Base-by-base conservation (phyloP, 495 filamentous ascomycete species). In the Talaromyces trachyspermus region DNA sequence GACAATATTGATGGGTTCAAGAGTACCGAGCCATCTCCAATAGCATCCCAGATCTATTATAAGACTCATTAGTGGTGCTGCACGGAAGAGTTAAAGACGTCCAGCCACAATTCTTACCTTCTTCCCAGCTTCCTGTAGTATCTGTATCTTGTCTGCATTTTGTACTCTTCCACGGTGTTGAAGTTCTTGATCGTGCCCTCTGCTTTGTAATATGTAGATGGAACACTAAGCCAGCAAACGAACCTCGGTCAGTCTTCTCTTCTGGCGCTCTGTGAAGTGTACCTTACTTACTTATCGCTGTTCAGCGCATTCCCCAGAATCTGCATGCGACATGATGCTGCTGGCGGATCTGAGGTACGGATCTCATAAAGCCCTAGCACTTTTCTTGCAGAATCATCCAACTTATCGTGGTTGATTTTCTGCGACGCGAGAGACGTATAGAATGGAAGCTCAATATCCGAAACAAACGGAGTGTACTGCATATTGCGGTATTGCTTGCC, bases 331-430 rank as follows among this genome's bases (percentile, higher is more conserved):
- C 81, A 84, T 46, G 84, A 88, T 23, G 81, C 71, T 50, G 85
- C 80, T 1, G 85, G 79, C 11, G 80, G 54, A 47, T 84, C 83
- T 33, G 74, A 71, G 8, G 79, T 63, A 40, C 83, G 88, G 52
- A 88, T 79, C 63, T 95, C 87, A 62, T 98, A 97, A 22, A 95
- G 69, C 12, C 92, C 92, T n/a, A 94, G 68, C 0, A 97, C 72
- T 45, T 79, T 78, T 25, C 91, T 85, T 17, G 89, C 85, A 12
- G 92, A 92, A 56, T 92, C 89, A 64, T 95, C 84, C 32, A 98
- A 85, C 70, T 86, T 94, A 66, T 96, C 92, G 78, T 95, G 84
- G 57, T 98, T 88, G 56, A 98, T 86, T 65, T 98, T 98, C 42
- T 80, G 85, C 7, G 82, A 79, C 37, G 90, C 89, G 19, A 98